Percentiles rank a stretch among this genome's conserved stretches.
phyloP scores from a whole-genome alignment of 2,329 filamentous ascomycete genomes.

The Metarhizium sp. region DNA sequence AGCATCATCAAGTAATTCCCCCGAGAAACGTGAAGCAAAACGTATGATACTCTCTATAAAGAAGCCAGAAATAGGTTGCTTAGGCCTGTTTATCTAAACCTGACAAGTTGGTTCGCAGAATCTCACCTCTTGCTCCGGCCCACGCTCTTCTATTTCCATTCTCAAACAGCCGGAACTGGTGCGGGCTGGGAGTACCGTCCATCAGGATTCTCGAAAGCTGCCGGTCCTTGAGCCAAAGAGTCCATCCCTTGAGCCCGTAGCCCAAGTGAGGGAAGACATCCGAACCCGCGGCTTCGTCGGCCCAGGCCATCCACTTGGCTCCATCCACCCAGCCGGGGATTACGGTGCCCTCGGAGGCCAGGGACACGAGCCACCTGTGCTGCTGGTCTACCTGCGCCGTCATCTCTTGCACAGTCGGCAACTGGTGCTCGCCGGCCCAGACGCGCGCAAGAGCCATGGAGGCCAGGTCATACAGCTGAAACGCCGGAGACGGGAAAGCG shows the following conservation, averaged over 20 bases:
- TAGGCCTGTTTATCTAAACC: background rate
- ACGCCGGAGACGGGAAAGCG: conserved; percentile 24
- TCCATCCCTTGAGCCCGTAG: conserved; percentile 30
- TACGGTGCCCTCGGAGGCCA: conserved; percentile 17
- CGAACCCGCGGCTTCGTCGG: conserved; percentile 32
- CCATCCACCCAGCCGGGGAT: conserved; percentile 18
- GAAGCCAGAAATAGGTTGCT: background rate
- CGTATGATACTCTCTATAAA: too few species aligned
- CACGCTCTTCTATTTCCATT: conserved; percentile 27
- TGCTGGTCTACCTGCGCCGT: conserved; percentile 21
- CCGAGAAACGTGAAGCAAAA: too few species aligned
- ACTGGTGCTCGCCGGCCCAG: conserved; percentile 26
- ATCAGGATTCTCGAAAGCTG: conserved; percentile 27
- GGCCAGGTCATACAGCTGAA: conserved; percentile 30
- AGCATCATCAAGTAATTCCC: too few species aligned
- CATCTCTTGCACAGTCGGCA: conserved; percentile 30
- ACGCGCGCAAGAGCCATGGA: conserved; percentile 33
- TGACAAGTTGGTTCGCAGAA: conserved; percentile 9
- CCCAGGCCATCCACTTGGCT: conserved; percentile 27
- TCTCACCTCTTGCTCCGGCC: conserved; percentile 26
- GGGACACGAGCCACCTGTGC: conserved; percentile 21
- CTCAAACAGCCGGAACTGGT: conserved; percentile 31
- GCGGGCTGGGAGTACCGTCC: conserved; percentile 30
- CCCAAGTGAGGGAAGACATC: conserved; percentile 29
- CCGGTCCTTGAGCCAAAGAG: conserved; percentile 29